Base-by-base conservation (phyloP, 495 filamentous ascomycete genomes). In the Podospora pseudocomata region DNA sequence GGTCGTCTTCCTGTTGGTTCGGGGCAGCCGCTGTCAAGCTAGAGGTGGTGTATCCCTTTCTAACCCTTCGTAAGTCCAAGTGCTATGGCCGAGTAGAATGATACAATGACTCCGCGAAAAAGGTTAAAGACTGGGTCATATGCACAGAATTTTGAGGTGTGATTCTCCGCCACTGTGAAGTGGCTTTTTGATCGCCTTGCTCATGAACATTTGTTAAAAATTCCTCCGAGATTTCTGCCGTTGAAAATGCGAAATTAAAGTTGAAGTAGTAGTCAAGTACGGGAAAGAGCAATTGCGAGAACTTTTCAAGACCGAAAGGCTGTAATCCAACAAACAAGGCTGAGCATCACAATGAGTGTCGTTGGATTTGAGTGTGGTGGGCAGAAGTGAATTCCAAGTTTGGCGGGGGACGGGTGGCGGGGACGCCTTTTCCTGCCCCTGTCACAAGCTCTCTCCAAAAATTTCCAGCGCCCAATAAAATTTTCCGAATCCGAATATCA, bases 391-490 rank as follows among this genome's bases (percentile, higher is more conserved):
- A 7, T 58, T 58, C 15, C 18, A 27, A 32, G 27, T 60, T 53
- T 53, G 19, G 67, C 55, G 62, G 67, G 66, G 60, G 34, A 44
- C 39, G 49, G 54, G 49, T 49, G 59, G 27, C 18, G 49, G 64
- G 44, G 23, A 56, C 49, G 23, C 64, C 23, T 23, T 65, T 11
- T 30, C 9, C 32, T 54, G 20, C 44, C 64, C 28, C 16, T 19
- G 57, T 30, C 59, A 30, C 30, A 30, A 18, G 19, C 60, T 49
- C 27, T 18, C 60, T 49, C 27, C n/a, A 23, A 5, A 64, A 63
- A 57, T 30, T 53, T n/a, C 34, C 57, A 65, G 64, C 34, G 53
- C 64, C 68, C 65, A 71, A 67, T 71, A 66, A 71, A 71, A 71
- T 60, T 71, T 71, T 71, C 66, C 13, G 16, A 56, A 67, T 65